Evolutionary conservation across 108 stramenopile genomes (phyloP), one percentile per base, ranked within the genome.

Genomic region (Asterionellopsis glacialis): DNA sequence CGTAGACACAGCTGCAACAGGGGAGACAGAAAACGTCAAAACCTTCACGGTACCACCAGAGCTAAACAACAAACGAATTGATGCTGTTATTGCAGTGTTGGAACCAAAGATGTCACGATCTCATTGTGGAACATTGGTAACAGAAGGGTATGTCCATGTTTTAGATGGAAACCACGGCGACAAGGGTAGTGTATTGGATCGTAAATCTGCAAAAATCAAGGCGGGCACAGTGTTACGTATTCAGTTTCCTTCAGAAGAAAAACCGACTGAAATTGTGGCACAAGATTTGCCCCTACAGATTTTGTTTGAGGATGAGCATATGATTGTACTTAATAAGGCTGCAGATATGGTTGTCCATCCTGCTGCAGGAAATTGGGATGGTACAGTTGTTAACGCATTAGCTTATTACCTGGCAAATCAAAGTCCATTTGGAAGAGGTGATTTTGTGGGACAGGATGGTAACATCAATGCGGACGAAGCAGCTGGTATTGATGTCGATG

Each of bases 321-420:
- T 95, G 76, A 80, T 96, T 64, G 95, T 90, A 9, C 52, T 96
- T 18, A 93, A 92, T 65, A 97, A 97, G 70, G 79, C 85, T 23
- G 93, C 93, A 15, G 93, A 88, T 39, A 96, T 98, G 91, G 97
- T 98, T 1, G 95, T 96, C 0, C 97, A 98, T 65, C 97, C 97
- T 25, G 97, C 96, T n/a, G 90, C 93, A 15, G 97, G 97, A n/a
- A 92, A 92, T 59, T 92, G 95, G 90, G 87, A 91, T 62, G 92
- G 90, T 44, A 98, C 97, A 14, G 79, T 98, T 16, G 95, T 95
- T 2, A 98, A 98, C 70, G 97, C 96, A 13, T 72, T 98, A n/a
- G 87, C 94, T 0, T 75, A 89, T 63, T 95, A 96, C 74, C 68
- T 96, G 25, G 61, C 67, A 55, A 66, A 77, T 41, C 70, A 72